These are phyloP conservation scores for Gnomoniopsis sp. DNA, from an alignment of 2,329 filamentous ascomycete species.

Conservation along the genomic window DNA sequence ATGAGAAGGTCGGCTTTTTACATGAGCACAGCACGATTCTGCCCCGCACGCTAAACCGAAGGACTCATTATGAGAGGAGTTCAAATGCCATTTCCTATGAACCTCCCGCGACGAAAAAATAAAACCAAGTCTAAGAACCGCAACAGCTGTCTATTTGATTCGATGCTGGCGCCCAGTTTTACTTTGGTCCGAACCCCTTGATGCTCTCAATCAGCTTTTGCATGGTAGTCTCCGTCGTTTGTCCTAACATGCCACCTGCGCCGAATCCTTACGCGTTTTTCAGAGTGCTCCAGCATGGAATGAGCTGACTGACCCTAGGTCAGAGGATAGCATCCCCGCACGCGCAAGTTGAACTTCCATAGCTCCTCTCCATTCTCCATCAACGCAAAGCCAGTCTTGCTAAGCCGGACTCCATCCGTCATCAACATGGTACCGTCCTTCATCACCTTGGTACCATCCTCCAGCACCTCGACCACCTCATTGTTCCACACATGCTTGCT, in stretches of 20 bases:
- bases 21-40: too few species aligned
- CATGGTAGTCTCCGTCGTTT: too few species aligned
- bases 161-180: slow-evolving; percentile 1
- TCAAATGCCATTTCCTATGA: background rate
- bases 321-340: too few species aligned
- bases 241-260: background rate
- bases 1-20: too few species aligned
- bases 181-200: slow-evolving; percentile 10
- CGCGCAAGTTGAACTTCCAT: background rate
- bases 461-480: background rate
- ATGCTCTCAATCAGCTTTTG: background rate
- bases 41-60: background rate
- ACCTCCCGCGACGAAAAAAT: background rate
- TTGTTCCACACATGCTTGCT: background rate
- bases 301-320: too few species aligned
- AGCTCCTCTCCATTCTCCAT: background rate
- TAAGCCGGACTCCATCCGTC: too few species aligned
- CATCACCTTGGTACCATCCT: background rate
- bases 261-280: too few species aligned
- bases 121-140: slow-evolving; percentile 12
- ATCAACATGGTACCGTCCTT: background rate
- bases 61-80: background rate
- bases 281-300: background rate
- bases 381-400: background rate
- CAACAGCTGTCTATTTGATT: slow-evolving; percentile 13